Conservation (phyloP, 176 grass and related monocot genomes). For the Raddia distichophylla region DNA sequence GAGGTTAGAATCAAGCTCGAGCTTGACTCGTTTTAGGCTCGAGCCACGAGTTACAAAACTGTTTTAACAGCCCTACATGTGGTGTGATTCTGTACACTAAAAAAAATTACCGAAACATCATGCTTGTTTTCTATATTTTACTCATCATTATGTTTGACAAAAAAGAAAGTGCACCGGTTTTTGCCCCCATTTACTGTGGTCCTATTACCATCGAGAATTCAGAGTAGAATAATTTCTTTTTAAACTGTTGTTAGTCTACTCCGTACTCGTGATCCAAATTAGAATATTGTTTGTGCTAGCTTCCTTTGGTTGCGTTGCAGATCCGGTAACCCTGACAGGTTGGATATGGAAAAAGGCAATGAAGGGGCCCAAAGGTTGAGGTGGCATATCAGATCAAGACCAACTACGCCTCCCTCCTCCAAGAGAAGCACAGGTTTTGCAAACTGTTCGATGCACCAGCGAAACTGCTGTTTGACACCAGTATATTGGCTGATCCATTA, state of each 20-base stretch:
- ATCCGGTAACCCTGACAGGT: background rate
- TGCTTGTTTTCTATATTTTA: too few species aligned
- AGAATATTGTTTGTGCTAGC: background rate
- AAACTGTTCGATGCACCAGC: background rate
- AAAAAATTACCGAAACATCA: too few species aligned
- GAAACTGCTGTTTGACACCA: background rate
- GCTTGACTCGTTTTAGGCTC: too few species aligned
- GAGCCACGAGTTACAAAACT: too few species aligned
- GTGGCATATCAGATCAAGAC: constrained; percentile 2
- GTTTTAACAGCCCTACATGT: too few species aligned
- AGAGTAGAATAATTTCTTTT: background rate
- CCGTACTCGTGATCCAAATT: background rate
- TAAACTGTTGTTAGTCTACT: background rate
- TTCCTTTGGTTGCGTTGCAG: constrained; percentile 6
- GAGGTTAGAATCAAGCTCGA: too few species aligned
- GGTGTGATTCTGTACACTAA: too few species aligned
- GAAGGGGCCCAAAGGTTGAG: background rate
- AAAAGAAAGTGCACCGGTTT: too few species aligned
- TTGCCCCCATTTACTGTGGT: too few species aligned
- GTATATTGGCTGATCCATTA: too few species aligned
- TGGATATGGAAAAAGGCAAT: background rate
- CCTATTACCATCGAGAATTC: background rate
- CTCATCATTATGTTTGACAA: too few species aligned
- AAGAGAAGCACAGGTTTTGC: background rate
- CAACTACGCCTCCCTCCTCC: background rate